Evolutionary conservation across 2,329 filamentous ascomycete species (phyloP).

Genomic region (Colletotrichum viniferum): DNA sequence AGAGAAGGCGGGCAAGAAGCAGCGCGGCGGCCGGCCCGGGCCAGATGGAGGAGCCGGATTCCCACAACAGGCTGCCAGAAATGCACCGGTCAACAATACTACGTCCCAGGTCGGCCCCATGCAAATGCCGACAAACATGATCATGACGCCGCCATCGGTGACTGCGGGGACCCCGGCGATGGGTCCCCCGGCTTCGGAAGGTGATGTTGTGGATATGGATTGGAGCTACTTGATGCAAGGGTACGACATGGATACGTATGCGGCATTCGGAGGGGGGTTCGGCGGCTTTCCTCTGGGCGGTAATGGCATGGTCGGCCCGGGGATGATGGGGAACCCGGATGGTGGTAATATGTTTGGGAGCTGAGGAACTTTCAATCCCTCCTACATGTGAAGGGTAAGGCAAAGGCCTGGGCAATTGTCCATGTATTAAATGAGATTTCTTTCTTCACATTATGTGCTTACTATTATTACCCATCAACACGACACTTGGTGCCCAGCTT

Average conservation of each 20-base stretch:
- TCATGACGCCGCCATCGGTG: constrained; percentile 33
- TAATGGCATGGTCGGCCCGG: constrained; percentile 21
- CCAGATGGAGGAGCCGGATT: background rate
- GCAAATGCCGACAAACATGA: constrained; percentile 31
- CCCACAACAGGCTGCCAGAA: constrained; percentile 27
- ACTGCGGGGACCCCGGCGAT: constrained; percentile 25
- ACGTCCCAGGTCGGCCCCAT: constrained; percentile 23
- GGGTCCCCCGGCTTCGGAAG: constrained; percentile 28
- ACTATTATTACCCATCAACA: background rate
- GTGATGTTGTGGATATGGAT: constrained; percentile 45
- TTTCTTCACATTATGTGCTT: no score
- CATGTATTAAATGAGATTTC: background rate
- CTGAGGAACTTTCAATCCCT: background rate
- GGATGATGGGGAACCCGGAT: constrained; percentile 25
- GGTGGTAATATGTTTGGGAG: constrained; percentile 18
- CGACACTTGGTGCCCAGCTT: background rate
- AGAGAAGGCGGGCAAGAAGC: constrained; percentile 35
- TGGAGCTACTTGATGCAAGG: constrained; percentile 53
- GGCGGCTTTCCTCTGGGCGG: constrained; percentile 21
- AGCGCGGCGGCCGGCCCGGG: background rate
- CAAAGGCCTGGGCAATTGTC: background rate
- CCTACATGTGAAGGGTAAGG: background rate
- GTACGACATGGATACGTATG: constrained; percentile 37
- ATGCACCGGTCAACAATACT: constrained; percentile 27
- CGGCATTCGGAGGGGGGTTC: constrained; percentile 29